Evolutionary conservation across 2,329 filamentous ascomycete species (phyloP).

Genomic region (Alternaria infectoria): DNA sequence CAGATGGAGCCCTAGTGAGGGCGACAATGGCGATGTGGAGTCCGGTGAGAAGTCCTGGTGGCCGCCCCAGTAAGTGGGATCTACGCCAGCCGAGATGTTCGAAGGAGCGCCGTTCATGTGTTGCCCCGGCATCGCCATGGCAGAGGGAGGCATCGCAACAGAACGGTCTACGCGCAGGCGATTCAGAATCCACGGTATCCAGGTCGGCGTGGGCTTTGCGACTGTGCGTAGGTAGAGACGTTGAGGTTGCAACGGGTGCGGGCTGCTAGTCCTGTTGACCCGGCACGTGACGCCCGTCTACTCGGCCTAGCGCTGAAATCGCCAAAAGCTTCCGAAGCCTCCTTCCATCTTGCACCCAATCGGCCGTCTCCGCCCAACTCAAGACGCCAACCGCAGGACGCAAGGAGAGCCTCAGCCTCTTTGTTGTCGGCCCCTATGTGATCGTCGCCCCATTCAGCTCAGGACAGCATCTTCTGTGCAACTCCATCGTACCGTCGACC

Average conservation of each 20-base stretch:
- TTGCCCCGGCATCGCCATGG: constrained; percentile 38
- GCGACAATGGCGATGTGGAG: constrained; percentile 27
- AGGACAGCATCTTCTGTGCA: background rate
- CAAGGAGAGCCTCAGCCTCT: constrained; percentile 7
- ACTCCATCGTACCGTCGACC: constrained; percentile 3
- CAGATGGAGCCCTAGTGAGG: constrained; percentile 35
- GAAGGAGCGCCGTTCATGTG: constrained; percentile 29
- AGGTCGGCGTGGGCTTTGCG: constrained; percentile 17
- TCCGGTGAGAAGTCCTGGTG: constrained; percentile 34
- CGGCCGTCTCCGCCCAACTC: constrained; percentile 2
- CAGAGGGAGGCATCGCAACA: constrained; percentile 23
- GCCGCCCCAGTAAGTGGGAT: constrained; percentile 44
- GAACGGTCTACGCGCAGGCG: constrained; percentile 1
- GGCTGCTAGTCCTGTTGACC: constrained; percentile 14
- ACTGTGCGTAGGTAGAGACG: constrained; percentile 32
- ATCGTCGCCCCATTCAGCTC: background rate
- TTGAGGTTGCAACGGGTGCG: constrained; percentile 26
- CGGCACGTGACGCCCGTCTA: constrained; percentile 5
- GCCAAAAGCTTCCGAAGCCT: constrained; percentile 4
- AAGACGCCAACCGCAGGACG: background rate
- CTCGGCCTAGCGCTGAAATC: constrained; percentile 3
- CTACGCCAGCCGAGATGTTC: constrained; percentile 34
- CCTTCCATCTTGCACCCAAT: constrained; percentile 5
- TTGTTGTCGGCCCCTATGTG: constrained; percentile 7
- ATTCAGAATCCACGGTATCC: constrained; percentile 12